phyloP scores from a whole-genome alignment of 148 eudicot genomes.

The Chenopodium berlandieri region DNA sequence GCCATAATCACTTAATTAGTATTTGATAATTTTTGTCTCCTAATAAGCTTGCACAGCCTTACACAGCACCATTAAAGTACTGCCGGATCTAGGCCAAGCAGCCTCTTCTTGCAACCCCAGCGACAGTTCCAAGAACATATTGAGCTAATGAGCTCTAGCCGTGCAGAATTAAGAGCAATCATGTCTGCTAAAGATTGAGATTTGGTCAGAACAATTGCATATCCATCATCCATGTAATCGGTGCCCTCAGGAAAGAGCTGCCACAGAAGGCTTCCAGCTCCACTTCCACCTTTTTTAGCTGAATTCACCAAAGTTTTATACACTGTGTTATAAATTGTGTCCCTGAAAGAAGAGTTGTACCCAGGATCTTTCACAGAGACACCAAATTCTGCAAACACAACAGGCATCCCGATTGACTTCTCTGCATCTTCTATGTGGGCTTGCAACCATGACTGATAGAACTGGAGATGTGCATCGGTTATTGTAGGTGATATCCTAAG shows the following conservation, averaged over 20 bases:
- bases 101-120: slow-evolving; percentile 72
- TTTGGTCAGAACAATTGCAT: slow-evolving; percentile 62
- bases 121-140: slow-evolving; percentile 54
- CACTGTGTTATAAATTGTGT: slow-evolving; percentile 45
- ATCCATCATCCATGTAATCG: slow-evolving; percentile 77
- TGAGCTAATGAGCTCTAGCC: slow-evolving; percentile 49
- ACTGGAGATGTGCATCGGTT: slow-evolving; percentile 47
- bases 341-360: slow-evolving; percentile 56
- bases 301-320: slow-evolving; percentile 50
- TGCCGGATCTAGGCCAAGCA: slow-evolving; percentile 10
- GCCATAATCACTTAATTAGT: background rate
- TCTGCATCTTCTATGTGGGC: slow-evolving; percentile 83
- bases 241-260: slow-evolving; percentile 76
- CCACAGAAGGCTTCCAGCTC: slow-evolving; percentile 79
- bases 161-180: slow-evolving; percentile 55
- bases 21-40: background rate
- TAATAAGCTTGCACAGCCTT: background rate
- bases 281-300: slow-evolving; percentile 70
- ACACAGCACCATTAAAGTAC: background rate
- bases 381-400: slow-evolving; percentile 71
- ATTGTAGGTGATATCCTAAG: slow-evolving; percentile 60
- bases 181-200: slow-evolving; percentile 50
- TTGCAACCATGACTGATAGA: slow-evolving; percentile 73
- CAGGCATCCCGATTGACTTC: slow-evolving; percentile 60
- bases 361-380: slow-evolving; percentile 63